Base-by-base conservation (phyloP, 345 rosid species). In the Gossypium raimondii region DNA sequence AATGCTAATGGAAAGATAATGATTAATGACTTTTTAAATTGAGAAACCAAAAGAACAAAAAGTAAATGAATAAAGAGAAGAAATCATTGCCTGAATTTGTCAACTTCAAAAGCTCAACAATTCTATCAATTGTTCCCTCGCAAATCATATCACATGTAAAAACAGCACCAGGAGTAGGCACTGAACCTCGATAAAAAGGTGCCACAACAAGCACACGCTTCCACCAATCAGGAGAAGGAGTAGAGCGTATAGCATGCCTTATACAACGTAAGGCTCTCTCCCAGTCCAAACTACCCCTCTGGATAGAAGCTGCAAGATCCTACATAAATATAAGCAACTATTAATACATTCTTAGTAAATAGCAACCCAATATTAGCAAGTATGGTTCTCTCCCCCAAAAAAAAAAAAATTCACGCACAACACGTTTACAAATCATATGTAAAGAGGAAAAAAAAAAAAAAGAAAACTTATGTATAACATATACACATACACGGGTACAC, bases 191-290 rank as follows among this genome's bases (percentile, higher is more conserved):
- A 79, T 95, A 89, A 80, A 85, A 82, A 58, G 98, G 93, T 73
- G 97, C 97, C 79, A 90, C 88, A 77, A 95, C 91, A 79, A 95
- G 98, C 67, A 95, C 98, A 77, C 97, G 97, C 78, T 93, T 95
- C 99, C 99, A 95, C 97, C 97, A 93, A 55, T 93, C 99, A 66
- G 99, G 98, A 3, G 98, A 95, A n/a, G 99, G 99, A 71, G 99
- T 89, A 77, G 97, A 82, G 64, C 94, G 90, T 82, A 95, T 87
- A 76, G 97, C 98, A 80, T 95, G 98, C 74, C 97, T 90, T 82
- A 95, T 83, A 83, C 99, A 93, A 48, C 97, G 93, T 82, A 93
- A 84, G 70, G 98, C 98, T 88, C 99, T 93, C 83, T 95, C 98
- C 99, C 99, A 95, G 70, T 95, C 99, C 78, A 95, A 84, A 86